phyloP scores from a whole-genome alignment of 164 flowering plant genomes.

The Aristolochia contorta region DNA sequence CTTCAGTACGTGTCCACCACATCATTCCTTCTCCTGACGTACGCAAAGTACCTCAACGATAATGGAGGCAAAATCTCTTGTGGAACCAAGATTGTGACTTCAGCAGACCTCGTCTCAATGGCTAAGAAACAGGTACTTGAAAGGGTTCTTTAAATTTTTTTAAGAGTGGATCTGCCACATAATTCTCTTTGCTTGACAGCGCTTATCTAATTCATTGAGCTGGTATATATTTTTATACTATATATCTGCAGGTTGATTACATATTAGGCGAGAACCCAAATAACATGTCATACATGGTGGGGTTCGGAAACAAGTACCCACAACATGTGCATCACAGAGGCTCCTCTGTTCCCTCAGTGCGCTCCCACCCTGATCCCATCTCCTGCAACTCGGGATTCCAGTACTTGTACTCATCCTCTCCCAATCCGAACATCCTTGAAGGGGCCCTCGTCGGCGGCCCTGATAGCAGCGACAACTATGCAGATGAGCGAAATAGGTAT shows the following conservation, averaged over 20 bases:
- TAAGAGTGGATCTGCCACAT: too few relatives aligned
- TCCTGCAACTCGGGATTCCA: slow-evolving; percentile 54
- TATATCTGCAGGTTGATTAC: slow-evolving; percentile 43
- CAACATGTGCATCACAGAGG: slow-evolving; percentile 77
- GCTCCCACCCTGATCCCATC: slow-evolving; percentile 42
- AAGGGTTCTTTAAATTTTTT: too few relatives aligned
- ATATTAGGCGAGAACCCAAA: slow-evolving; percentile 71
- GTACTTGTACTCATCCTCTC: slow-evolving; percentile 42
- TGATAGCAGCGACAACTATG: slow-evolving; percentile 44
- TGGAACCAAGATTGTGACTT: slow-evolving; percentile 36
- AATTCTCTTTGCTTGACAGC: too few relatives aligned
- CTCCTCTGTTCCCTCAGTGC: slow-evolving; percentile 68
- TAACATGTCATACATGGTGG: slow-evolving; percentile 85
- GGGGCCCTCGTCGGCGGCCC: slow-evolving; percentile 91
- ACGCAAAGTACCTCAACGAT: slow-evolving; percentile 55
- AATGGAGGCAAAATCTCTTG: slow-evolving; percentile 30
- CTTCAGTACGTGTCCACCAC: slow-evolving; percentile 77
- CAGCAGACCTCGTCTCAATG: slow-evolving; percentile 36
- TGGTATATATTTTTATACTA: not conserved
- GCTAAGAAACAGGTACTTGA: slow-evolving; percentile 47
- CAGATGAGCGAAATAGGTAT: slow-evolving; percentile 64
- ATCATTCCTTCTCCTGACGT: slow-evolving; percentile 58
- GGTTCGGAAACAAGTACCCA: slow-evolving; percentile 61
- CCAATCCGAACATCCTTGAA: slow-evolving; percentile 63
- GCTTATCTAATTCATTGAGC: not conserved